phyloP scores from a whole-genome alignment of 2,329 filamentous ascomycete genomes.

The Aureobasidium sp. region DNA sequence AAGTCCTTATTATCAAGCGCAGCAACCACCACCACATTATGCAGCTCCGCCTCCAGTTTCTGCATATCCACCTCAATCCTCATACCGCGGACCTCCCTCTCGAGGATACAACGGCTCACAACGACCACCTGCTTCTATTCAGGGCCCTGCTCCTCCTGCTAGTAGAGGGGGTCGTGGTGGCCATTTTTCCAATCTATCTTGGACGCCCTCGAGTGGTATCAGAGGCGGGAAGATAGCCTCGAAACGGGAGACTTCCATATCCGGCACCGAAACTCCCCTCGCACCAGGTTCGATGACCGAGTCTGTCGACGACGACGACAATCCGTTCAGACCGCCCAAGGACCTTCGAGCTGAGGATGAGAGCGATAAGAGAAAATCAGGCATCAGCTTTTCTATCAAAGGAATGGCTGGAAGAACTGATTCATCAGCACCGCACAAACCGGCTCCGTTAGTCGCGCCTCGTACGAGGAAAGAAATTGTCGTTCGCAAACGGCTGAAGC shows the following conservation, averaged over 20 bases:
- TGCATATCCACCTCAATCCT: constrained; percentile 16
- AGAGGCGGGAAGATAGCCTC: constrained; percentile 41
- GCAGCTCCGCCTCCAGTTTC: background rate
- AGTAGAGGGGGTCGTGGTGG: constrained; percentile 46
- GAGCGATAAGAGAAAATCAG: constrained; percentile 35
- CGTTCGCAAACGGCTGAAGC: constrained; percentile 61
- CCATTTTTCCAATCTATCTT: constrained; percentile 61
- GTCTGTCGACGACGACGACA: constrained; percentile 46
- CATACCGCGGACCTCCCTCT: constrained; percentile 35
- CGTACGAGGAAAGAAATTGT: constrained; percentile 44
- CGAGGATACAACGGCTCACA: constrained; percentile 31
- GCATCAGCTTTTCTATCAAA: constrained; percentile 94
- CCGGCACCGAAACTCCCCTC: constrained; percentile 4
- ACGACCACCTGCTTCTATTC: constrained; percentile 40
- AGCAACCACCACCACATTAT: constrained; percentile 29
- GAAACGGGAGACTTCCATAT: background rate
- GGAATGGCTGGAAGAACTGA: constrained; percentile 31
- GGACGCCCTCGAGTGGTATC: constrained; percentile 51
- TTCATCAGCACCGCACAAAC: constrained; percentile 27
- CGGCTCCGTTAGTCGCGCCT: constrained; percentile 18
- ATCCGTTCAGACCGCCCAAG: constrained; percentile 55
- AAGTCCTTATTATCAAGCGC: constrained; percentile 15
- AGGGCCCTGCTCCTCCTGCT: constrained; percentile 26
- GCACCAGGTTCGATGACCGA: constrained; percentile 18
- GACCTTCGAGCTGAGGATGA: constrained; percentile 59